Conservation (phyloP, 352 stramenopile genomes). For the Phytophthora constricta region DNA sequence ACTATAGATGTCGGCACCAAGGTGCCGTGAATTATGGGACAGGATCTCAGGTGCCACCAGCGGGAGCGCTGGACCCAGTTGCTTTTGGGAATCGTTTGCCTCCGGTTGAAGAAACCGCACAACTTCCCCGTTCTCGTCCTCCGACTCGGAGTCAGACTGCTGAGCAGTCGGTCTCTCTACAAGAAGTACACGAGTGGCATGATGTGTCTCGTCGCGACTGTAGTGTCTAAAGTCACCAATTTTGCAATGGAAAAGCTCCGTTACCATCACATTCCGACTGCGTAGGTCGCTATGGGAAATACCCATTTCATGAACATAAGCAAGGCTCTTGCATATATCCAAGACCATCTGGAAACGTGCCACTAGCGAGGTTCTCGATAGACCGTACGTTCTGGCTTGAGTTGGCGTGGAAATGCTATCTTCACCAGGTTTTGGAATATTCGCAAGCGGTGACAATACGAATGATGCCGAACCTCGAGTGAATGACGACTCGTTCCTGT, state of each 20-base stretch:
- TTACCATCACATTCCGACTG: constrained; percentile 75
- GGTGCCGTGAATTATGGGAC: constrained; percentile 38
- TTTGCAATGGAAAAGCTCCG: constrained; percentile 60
- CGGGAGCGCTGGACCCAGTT: constrained; percentile 38
- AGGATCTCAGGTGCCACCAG: constrained; percentile 59
- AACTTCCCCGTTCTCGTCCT: constrained; percentile 36
- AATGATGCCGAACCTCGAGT: constrained; percentile 9
- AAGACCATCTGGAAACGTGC: constrained; percentile 65
- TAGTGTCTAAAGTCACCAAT: constrained; percentile 62
- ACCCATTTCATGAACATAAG: constrained; percentile 57
- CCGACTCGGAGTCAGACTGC: constrained; percentile 32
- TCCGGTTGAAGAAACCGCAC: constrained; percentile 46
- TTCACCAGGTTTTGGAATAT: constrained; percentile 14
- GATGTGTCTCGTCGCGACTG: constrained; percentile 32
- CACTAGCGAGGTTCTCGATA: constrained; percentile 37
- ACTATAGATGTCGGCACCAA: constrained; percentile 64
- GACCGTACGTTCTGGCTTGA: constrained; percentile 19
- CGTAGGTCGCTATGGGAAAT: constrained; percentile 70
- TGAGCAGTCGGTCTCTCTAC: constrained; percentile 13
- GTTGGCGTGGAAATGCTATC: constrained; percentile 17
- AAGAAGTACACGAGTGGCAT: constrained; percentile 27
- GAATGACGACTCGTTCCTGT: constrained; percentile 25
- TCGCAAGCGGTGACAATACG: constrained; percentile 6
- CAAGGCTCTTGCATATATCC: constrained; percentile 61
- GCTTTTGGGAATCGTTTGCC: constrained; percentile 10